Evolutionary conservation across 768 basidiomycete genomes (phyloP).

Genomic region (Boletellus ananiceps): DNA sequence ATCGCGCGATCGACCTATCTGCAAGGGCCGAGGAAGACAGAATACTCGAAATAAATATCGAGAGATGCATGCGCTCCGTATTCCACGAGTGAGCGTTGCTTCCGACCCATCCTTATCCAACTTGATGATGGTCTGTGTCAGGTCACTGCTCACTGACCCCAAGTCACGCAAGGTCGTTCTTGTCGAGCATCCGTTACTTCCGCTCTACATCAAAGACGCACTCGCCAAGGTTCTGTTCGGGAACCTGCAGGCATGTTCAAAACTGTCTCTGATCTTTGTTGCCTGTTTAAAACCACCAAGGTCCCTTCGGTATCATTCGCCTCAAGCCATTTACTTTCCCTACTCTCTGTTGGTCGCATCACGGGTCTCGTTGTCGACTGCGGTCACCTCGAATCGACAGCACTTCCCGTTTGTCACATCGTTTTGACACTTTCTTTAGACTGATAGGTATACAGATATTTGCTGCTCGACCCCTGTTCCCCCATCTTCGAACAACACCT

Average conservation of each 20-base stretch:
- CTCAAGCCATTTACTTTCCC: constrained; percentile 77
- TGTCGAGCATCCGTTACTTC: constrained; percentile 84
- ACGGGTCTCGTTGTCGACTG: constrained; percentile 93
- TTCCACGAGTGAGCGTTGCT: constrained; percentile 69
- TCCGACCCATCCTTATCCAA: constrained; percentile 1
- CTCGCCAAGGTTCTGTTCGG: constrained; percentile 85
- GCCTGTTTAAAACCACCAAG: constrained; percentile 35
- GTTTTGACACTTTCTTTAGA: neutral
- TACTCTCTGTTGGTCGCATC: constrained; percentile 82
- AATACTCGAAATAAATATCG: constrained; percentile 64
- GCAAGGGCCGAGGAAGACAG: constrained; percentile 71
- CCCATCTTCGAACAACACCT: constrained; percentile 79
- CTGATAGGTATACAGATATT: constrained; percentile 63
- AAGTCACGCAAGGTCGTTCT: constrained; percentile 93
- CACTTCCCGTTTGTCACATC: constrained; percentile 65
- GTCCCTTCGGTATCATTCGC: constrained; percentile 94
- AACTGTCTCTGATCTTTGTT: neutral
- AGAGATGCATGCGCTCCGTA: constrained; percentile 65
- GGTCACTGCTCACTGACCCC: constrained; percentile 89
- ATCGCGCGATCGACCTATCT: constrained; percentile 46
- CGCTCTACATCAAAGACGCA: constrained; percentile 82
- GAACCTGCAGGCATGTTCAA: constrained; percentile 65
- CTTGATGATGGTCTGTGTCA: constrained; percentile 33
- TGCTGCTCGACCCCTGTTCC: constrained; percentile 81
- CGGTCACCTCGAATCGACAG: constrained; percentile 87